These are phyloP conservation scores for Aphanocladium album DNA, from an alignment of 2,329 filamentous ascomycete species.

Conservation along the genomic window DNA sequence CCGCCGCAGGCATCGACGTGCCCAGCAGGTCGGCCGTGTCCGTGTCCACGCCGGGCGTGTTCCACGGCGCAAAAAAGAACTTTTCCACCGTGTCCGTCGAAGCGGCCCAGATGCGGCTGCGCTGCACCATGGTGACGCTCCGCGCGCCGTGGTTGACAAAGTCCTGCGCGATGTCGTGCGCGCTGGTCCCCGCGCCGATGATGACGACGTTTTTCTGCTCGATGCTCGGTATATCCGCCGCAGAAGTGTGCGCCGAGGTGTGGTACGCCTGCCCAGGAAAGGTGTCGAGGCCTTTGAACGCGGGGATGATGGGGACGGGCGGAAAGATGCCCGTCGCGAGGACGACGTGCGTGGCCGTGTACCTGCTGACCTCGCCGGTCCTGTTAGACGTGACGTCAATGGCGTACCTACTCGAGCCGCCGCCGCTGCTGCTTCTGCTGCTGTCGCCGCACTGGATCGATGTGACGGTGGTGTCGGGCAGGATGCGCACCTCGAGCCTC, in stretches of 20 bases:
- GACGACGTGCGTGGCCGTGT: conserved; percentile 38
- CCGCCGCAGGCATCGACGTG: conserved; percentile 41
- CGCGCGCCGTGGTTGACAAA: conserved; percentile 42
- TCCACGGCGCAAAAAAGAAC: conserved; percentile 35
- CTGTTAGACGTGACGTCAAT: conserved; percentile 24
- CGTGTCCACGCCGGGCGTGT: conserved; percentile 34
- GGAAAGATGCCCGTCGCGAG: conserved; percentile 42
- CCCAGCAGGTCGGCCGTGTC: conserved; percentile 46
- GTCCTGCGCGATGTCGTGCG: conserved; percentile 46
- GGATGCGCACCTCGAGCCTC: conserved; percentile 45
- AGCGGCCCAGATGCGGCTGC: conserved; percentile 45
- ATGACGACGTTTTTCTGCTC: conserved; percentile 39
- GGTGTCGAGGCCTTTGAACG: conserved; percentile 31
- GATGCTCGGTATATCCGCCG: conserved; percentile 22
- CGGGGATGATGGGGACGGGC: conserved; percentile 31
- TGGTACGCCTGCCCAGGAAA: conserved; percentile 42
- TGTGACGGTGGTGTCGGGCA: conserved; percentile 34
- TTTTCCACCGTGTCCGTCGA: conserved; percentile 35
- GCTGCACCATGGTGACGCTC: conserved; percentile 49
- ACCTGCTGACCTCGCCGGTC: conserved; percentile 21
- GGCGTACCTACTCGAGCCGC: too few relatives aligned
- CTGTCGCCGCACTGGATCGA: conserved; percentile 34
- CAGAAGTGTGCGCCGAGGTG: conserved; percentile 37
- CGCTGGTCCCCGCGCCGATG: conserved; percentile 44
- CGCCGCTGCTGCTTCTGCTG: too few relatives aligned